A percentile compares a stretch with the other conserved stretches of the same genome.
Evolutionary conservation across 495 filamentous ascomycete genomes (phyloP).

Genomic region (Thozetella sp.): DNA sequence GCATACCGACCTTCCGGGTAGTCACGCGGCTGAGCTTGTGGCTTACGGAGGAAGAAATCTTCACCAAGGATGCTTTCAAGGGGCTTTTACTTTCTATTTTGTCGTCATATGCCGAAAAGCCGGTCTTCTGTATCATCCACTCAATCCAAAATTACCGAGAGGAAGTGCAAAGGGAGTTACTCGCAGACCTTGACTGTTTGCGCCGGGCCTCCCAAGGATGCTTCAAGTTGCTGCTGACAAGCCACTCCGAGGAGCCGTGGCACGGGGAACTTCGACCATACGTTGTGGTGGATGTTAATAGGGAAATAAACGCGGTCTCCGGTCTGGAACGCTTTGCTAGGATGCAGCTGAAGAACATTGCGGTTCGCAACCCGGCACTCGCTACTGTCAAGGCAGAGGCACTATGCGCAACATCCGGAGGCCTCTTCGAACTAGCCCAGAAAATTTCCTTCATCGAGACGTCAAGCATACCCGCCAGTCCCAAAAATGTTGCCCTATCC

Average conservation of each 20-base stretch:
- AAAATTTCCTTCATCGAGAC: background rate
- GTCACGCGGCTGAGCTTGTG: background rate
- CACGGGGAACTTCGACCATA: background rate
- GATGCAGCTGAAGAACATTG: background rate
- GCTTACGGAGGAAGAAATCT: background rate
- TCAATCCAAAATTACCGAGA: background rate
- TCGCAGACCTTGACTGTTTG: background rate
- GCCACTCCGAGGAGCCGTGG: background rate
- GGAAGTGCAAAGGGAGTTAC: background rate
- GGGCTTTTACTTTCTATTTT: background rate
- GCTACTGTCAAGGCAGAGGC: background rate
- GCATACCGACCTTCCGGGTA: background rate
- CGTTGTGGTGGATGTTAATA: background rate
- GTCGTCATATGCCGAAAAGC: background rate
- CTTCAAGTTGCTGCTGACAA: background rate
- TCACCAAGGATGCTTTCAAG: background rate
- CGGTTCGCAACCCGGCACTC: background rate
- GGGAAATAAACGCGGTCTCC: background rate
- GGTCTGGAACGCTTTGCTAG: background rate
- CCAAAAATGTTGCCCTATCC: background rate
- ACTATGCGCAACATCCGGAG: background rate
- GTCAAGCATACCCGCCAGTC: background rate
- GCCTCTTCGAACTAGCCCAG: background rate
- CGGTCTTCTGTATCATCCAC: background rate
- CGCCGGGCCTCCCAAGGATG: background rate